Base-by-base conservation (phyloP, 2,329 filamentous ascomycete genomes). In the Byssothecium circinans region DNA sequence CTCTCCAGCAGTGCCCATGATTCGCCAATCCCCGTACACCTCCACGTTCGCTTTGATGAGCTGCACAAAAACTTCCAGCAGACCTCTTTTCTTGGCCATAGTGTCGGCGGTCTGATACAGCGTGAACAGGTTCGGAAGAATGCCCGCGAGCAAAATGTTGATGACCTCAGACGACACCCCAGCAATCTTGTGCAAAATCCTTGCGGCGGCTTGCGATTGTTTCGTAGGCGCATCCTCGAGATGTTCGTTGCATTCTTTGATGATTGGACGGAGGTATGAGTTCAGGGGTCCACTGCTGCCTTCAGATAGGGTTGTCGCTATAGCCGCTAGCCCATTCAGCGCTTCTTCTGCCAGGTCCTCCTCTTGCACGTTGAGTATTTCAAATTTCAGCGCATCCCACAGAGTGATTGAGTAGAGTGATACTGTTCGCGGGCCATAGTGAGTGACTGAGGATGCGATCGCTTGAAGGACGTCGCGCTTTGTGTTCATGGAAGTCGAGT, bases 321-420 rank as follows among this genome's bases (percentile, higher is more conserved):
- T 81, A 17, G 75, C 71, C 44, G 78, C 75, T 8, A 87, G 66
- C 2, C 77, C 78, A 18, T 74, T 69, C 14, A 87, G 67, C 6
- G 84, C 81, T 57, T 81, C 79, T 40, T 83, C 74, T 0, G 82
- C 82, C 8, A 88, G 69, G 41, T 86, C 81, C 45, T 86, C 82
- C 57, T 87, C 84, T 63, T 86, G 82, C 0, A 81, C 79, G 54
- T 84, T 85, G 12, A 88, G 72, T 10, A 88, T 80, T 58, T 88
- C 84, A 56, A 85, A 88, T 62, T 87, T 88, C 42, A 88, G 65
- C 8, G 83, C 78, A 56, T 87, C 83, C 84, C 84, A 88, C 2
- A 87, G 72, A 1, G 81, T 84, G 40, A 84, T 79, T 0, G 83
- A 84, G 58, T 85, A 85, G 10, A 80, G 77, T 7, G 82, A 81